These are phyloP conservation scores for Mycena metata DNA, from an alignment of 768 basidiomycete species.

Conservation along the genomic window DNA sequence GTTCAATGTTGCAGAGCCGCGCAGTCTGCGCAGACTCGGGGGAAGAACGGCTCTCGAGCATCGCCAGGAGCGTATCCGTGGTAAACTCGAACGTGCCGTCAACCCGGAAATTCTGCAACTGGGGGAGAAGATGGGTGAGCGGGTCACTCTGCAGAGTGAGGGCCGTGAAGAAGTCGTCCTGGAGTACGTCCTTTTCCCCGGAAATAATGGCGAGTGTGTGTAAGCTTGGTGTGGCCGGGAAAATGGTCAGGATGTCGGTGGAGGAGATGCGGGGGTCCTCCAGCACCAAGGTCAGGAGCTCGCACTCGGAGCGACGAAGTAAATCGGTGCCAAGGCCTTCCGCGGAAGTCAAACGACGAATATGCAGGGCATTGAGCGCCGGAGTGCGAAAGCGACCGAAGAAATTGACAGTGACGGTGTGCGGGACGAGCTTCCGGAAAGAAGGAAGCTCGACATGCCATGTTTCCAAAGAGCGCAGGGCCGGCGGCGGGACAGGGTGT, in stretches of 20 bases:
- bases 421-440: background rate
- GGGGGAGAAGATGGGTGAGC: background rate
- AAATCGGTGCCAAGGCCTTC: background rate
- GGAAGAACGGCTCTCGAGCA: conserved; percentile 8
- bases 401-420: background rate
- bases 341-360: background rate
- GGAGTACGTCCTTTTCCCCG: background rate
- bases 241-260: background rate
- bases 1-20: background rate
- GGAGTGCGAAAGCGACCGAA: background rate
- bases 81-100: background rate
- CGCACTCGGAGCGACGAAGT: background rate
- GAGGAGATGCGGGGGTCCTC: background rate
- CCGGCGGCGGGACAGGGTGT: background rate
- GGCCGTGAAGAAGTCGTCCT: background rate
- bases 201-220: background rate
- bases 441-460: background rate
- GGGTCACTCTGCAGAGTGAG: background rate
- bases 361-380: background rate
- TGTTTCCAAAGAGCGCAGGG: background rate
- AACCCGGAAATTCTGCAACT: background rate
- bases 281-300: background rate
- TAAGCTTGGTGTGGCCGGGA: background rate
- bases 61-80: background rate
- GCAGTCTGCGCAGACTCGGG: background rate